These are phyloP conservation scores for Coprinopsis sp. DNA, from an alignment of 768 basidiomycete genomes.

Conservation along the genomic window DNA sequence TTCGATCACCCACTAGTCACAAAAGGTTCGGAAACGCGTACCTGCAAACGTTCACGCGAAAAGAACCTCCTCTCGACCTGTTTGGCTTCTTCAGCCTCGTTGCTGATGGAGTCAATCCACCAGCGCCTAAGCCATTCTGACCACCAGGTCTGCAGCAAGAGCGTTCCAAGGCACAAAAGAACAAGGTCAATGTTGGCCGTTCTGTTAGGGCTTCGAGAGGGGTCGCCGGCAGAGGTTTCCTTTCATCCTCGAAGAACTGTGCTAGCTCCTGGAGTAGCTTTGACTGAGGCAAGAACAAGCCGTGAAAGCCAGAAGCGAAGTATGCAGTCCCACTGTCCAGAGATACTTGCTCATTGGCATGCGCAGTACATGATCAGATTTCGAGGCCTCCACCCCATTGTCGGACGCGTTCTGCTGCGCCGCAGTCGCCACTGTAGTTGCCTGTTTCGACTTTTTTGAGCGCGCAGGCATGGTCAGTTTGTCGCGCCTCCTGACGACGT, in stretches of 20 bases:
- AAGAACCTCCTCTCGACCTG: slow-evolving; percentile 37
- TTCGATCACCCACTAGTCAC: slow-evolving; percentile 9
- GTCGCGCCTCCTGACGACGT: too few species aligned
- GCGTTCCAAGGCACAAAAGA: slow-evolving; percentile 53
- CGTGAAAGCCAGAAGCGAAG: slow-evolving; percentile 58
- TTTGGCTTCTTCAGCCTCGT: slow-evolving; percentile 39
- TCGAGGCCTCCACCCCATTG: not conserved
- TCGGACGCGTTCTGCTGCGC: not conserved
- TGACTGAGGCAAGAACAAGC: slow-evolving; percentile 69
- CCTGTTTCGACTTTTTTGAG: not conserved
- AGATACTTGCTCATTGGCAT: slow-evolving; percentile 54
- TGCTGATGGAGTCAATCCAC: slow-evolving; percentile 40
- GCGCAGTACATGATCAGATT: not conserved
- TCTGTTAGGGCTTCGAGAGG: slow-evolving; percentile 62
- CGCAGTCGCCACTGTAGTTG: not conserved
- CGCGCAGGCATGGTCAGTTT: slow-evolving; percentile 1
- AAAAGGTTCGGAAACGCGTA: slow-evolving; percentile 21
- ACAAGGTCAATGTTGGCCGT: slow-evolving; percentile 52
- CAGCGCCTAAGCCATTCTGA: slow-evolving; percentile 59
- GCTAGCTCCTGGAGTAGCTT: slow-evolving; percentile 39
- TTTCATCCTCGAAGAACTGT: slow-evolving; percentile 25
- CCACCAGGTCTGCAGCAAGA: slow-evolving; percentile 66
- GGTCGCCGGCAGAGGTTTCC: slow-evolving; percentile 55
- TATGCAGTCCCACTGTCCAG: slow-evolving; percentile 64
- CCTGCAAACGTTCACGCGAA: slow-evolving; percentile 34